Percentiles rank a stretch among this genome's conserved stretches.
phyloP scores from a whole-genome alignment of 495 filamentous ascomycete species.

The Neurospora hispaniola region DNA sequence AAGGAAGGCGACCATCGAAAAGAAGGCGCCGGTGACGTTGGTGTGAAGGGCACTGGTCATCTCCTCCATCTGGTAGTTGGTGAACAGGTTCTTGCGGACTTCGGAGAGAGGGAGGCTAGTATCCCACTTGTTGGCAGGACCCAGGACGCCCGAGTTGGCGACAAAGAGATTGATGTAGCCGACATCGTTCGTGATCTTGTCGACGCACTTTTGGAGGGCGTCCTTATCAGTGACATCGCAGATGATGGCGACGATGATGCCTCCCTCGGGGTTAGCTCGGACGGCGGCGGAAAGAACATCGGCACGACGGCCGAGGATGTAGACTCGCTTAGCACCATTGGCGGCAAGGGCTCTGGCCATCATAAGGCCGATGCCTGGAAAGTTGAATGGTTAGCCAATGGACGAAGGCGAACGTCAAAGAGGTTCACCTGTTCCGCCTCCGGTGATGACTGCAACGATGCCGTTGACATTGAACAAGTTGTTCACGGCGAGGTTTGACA shows the following conservation, averaged over 20 bases:
- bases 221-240: conserved; percentile 57
- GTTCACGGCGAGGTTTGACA: conserved; percentile 7
- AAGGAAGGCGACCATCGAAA: conserved; percentile 53
- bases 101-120: conserved; percentile 34
- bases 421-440: conserved; percentile 43
- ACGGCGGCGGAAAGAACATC: conserved; percentile 35
- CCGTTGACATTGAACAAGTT: conserved; percentile 46
- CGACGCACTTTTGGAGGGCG: conserved; percentile 46
- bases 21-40: conserved; percentile 51
- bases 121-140: conserved; percentile 19
- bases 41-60: conserved; percentile 45
- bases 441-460: conserved; percentile 51
- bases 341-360: conserved; percentile 53
- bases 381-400: background rate
- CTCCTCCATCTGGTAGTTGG: conserved; percentile 32
- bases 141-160: conserved; percentile 50
- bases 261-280: conserved; percentile 8
- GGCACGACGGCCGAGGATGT: conserved; percentile 53
- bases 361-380: conserved; percentile 50
- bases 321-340: conserved; percentile 57
- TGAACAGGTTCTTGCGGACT: conserved; percentile 23
- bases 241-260: conserved; percentile 42
- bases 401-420: background rate
- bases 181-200: conserved; percentile 29
- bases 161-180: conserved; percentile 53